Evolutionary conservation across 2,329 filamentous ascomycete species (phyloP), one percentile per base, ranked within the genome.

Genomic region (Graphilbum sp.): DNA sequence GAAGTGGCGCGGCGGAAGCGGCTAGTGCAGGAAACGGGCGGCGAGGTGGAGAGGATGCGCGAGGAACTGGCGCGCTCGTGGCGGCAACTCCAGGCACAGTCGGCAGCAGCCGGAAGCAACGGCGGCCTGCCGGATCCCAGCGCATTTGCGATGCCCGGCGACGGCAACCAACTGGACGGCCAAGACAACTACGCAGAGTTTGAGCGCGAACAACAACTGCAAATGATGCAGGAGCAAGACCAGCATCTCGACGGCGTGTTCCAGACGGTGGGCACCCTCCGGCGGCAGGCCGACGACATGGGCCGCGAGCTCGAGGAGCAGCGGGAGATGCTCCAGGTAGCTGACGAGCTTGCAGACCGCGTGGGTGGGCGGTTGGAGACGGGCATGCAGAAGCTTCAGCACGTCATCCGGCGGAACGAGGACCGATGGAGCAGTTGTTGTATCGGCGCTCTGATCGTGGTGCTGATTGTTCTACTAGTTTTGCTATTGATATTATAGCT

Each of bases 281-380:
- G 88, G 40, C 69, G 80, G 53, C 90, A 96, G 66, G 92, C 90
- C 2, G 79, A 92, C 58, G 83, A 86, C 49, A 98, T 98, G 88
- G 88, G 90, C 2, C 68, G 88, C 41, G 90, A 98, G 63, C 66
- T 98, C 34, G 92, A 95, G 59, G 90, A 98, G 62, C 90, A 98
- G 66, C 71, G 70, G 18, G 83, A 86, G 56, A 79, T 96, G 71
- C 66, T 98, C 41, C 78, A 90, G 45, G 77, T 82, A 37, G 80
- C 92, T 31, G 88, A 96, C 58, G 71, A 67, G 23, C 66, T 93
- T 40, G 85, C 84, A 4, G 87, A 96, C 55, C 70, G 88, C 25
- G 86, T 98, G 1, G 82, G 84, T 13, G 82, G 84, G 1, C 78
- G 90, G 53, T 59, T 98, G 50, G 75, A 85, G 61, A 85, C 69